These are phyloP conservation scores for Cyamopsis tetragonoloba DNA, from an alignment of 306 rosid species.

Conservation along the genomic window DNA sequence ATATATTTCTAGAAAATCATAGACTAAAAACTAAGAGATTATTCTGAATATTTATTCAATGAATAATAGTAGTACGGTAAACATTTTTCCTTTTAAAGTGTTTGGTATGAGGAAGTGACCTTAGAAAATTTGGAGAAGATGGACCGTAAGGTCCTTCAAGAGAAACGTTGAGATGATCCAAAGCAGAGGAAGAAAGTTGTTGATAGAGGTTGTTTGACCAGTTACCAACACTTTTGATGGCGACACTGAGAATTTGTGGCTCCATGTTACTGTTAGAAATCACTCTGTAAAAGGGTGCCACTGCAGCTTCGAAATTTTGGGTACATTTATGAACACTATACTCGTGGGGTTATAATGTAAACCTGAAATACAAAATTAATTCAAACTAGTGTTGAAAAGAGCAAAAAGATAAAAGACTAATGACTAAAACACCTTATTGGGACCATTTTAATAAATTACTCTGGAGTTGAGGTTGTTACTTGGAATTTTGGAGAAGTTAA, in stretches of 20 bases:
- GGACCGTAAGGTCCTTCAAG: conserved; percentile 93
- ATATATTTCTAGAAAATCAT: too few species aligned
- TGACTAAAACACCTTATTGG: too few species aligned
- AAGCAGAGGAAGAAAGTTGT: conserved; percentile 37
- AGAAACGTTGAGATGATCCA: conserved; percentile 52
- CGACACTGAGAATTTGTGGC: conserved; percentile 41
- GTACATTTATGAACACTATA: conserved; percentile 61
- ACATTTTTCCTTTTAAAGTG: background rate
- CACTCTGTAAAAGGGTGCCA: conserved; percentile 89
- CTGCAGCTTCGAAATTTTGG: conserved; percentile 62
- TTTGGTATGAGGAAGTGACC: conserved; percentile 25
- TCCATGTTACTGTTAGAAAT: conserved; percentile 56
- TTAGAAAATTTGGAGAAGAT: conserved; percentile 37
- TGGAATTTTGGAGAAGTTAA: conserved; percentile 54
- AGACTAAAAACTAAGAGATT: too few species aligned
- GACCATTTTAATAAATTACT: too few species aligned
- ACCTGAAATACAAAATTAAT: conserved; percentile 29
- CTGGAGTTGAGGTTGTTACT: too few species aligned
- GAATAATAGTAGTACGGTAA: background rate
- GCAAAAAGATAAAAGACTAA: too few species aligned
- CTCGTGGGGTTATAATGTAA: conserved; percentile 58
- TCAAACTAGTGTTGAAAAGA: too few species aligned
- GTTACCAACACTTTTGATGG: conserved; percentile 48
- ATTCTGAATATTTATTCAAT: too few species aligned
- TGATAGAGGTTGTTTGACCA: conserved; percentile 58